Percentiles rank a stretch among this genome's conserved stretches.
phyloP scores from a whole-genome alignment of 2,329 filamentous ascomycete genomes.

The Paraconiothyrium brasiliense region DNA sequence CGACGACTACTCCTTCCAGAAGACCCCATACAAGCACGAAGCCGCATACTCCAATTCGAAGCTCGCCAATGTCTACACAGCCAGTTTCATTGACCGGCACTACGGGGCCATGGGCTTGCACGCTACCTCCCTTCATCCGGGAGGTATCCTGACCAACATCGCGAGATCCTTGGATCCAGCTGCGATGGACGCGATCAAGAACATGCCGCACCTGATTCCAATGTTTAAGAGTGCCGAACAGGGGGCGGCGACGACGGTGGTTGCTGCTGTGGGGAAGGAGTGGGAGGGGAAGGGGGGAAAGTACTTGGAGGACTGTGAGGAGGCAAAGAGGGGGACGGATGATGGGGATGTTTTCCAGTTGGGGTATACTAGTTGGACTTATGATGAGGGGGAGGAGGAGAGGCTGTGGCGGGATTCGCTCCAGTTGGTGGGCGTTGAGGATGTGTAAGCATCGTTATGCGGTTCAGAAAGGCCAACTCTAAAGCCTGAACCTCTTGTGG shows the following conservation, averaged over 20 bases:
- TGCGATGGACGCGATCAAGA: not conserved
- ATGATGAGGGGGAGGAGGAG: slow-evolving; percentile 38
- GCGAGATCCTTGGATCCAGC: slow-evolving; percentile 8
- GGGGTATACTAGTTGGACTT: slow-evolving; percentile 36
- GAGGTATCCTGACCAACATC: slow-evolving; percentile 20
- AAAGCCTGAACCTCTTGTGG: no score
- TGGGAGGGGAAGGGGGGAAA: slow-evolving; percentile 48
- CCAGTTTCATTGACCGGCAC: slow-evolving; percentile 61
- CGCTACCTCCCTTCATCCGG: slow-evolving; percentile 30
- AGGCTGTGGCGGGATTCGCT: slow-evolving; percentile 41
- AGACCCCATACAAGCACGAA: slow-evolving; percentile 29
- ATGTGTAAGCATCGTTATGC: not conserved
- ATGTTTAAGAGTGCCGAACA: slow-evolving; percentile 47
- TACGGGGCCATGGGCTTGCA: slow-evolving; percentile 58
- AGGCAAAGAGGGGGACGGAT: slow-evolving; percentile 19
- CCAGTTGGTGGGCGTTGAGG: slow-evolving; percentile 22
- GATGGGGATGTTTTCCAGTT: slow-evolving; percentile 11
- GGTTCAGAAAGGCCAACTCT: no score
- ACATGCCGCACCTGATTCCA: not conserved
- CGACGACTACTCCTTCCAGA: slow-evolving; percentile 52
- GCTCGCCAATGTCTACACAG: slow-evolving; percentile 61
- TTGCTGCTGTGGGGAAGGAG: slow-evolving; percentile 45
- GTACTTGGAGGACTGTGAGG: slow-evolving; percentile 44
- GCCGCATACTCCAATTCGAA: slow-evolving; percentile 61
- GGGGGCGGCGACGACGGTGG: slow-evolving; percentile 52